phyloP scores from a whole-genome alignment of 2,329 filamentous ascomycete species.

The Triangularia setosa region DNA sequence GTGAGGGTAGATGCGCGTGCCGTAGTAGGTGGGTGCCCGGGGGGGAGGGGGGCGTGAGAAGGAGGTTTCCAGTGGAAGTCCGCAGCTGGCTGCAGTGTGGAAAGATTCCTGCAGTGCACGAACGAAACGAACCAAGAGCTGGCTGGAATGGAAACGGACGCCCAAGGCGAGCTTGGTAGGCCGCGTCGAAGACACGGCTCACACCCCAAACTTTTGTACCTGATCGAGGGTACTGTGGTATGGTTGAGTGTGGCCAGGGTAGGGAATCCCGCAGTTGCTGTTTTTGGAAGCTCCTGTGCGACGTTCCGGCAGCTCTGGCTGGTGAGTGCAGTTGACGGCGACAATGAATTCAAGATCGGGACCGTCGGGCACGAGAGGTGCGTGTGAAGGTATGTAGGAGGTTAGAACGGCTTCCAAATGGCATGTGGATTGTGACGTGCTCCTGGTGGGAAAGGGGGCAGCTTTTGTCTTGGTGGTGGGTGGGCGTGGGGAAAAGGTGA shows the following conservation, averaged over 20 bases:
- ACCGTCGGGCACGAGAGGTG: slow-evolving; percentile 16
- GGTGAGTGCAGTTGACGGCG: slow-evolving; percentile 14
- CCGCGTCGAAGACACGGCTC: slow-evolving; percentile 25
- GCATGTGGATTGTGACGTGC: slow-evolving; percentile 2
- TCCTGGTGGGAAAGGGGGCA: slow-evolving; percentile 5
- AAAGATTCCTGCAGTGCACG: slow-evolving; percentile 26
- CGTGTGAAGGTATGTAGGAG: slow-evolving; percentile 9
- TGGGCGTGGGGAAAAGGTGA: neutral
- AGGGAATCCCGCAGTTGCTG: slow-evolving; percentile 26
- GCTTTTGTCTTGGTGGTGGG: slow-evolving; percentile 2
- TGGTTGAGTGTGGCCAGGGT: slow-evolving; percentile 22
- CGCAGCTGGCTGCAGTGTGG: slow-evolving; percentile 17
- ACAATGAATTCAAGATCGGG: slow-evolving; percentile 20
- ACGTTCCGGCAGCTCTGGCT: slow-evolving; percentile 23
- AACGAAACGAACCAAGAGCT: slow-evolving; percentile 26
- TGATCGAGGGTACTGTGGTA: slow-evolving; percentile 21
- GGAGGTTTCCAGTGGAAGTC: slow-evolving; percentile 17
- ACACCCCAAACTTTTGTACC: slow-evolving; percentile 26
- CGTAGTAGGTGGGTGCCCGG: slow-evolving; percentile 11
- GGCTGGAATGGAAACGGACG: slow-evolving; percentile 25
- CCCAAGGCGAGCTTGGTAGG: slow-evolving; percentile 23
- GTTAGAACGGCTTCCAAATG: slow-evolving; percentile 4
- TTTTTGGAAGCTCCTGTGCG: slow-evolving; percentile 30
- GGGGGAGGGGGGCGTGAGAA: slow-evolving; percentile 4
- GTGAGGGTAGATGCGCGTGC: slow-evolving; percentile 3